These are phyloP conservation scores for Funneliformis mosseae DNA, from an alignment of 192 early-diverging fungal genomes.

Conservation along the genomic window DNA sequence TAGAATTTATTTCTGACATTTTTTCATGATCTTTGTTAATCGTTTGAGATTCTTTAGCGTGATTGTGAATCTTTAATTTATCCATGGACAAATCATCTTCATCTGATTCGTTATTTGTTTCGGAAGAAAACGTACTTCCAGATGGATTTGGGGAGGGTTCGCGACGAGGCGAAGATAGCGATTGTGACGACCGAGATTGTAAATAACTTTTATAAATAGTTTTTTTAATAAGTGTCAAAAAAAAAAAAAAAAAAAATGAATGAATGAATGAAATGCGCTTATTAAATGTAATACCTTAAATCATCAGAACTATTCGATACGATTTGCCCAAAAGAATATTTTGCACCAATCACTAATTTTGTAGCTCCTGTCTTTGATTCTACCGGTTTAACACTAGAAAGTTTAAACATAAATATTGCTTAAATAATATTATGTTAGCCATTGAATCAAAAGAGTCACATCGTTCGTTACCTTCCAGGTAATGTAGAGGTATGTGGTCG, in stretches of 20 bases:
- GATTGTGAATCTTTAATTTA: conserved; percentile 6
- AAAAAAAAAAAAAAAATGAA: not conserved
- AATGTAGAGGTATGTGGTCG: conserved; percentile 37
- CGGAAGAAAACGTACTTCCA: conserved; percentile 41
- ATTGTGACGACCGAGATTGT: conserved; percentile 4
- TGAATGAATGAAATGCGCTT: not conserved
- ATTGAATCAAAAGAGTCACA: not conserved
- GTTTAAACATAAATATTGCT: not conserved
- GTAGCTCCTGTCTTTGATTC: conserved; percentile 45
- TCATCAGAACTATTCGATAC: conserved; percentile 37
- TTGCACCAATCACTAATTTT: conserved; percentile 47
- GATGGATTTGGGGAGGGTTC: conserved; percentile 15
- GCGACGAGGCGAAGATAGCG: not conserved
- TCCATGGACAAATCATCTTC: conserved; percentile 28
- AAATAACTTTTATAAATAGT: not conserved
- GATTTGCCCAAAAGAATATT: conserved; percentile 49
- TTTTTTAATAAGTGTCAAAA: conserved; percentile 11
- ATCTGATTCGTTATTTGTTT: conserved; percentile 47
- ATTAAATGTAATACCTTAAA: conserved; percentile 33
- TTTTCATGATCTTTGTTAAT: conserved; percentile 1
- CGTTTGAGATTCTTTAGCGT: not conserved
- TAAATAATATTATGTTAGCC: not conserved
- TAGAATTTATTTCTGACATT: not conserved
- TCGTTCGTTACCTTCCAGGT: conserved; percentile 45
- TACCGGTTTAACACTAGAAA: conserved; percentile 49